Conservation (phyloP, 129 eudicot genomes). For the Chrysanthemum lavandulifolium region DNA sequence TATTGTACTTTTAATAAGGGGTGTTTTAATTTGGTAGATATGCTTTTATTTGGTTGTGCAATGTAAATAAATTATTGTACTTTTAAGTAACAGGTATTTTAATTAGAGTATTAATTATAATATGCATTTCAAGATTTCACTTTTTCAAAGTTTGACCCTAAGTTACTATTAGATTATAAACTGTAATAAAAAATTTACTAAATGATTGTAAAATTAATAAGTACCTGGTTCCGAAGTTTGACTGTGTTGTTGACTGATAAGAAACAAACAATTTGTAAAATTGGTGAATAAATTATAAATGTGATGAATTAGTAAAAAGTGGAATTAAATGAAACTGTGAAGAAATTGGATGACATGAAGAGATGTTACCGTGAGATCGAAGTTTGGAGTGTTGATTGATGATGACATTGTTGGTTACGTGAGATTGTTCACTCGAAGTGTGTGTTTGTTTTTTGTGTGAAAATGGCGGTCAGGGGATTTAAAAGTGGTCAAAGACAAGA, state of each 20-base stretch:
- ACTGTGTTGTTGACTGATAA: constrained; percentile 1
- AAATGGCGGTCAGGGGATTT: neutral
- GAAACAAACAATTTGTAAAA: neutral
- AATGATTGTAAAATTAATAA: no score
- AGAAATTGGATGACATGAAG: neutral
- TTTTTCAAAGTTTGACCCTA: no score
- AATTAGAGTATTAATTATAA: no score
- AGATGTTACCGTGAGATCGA: constrained; percentile 2
- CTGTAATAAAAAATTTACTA: no score
- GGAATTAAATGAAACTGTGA: neutral
- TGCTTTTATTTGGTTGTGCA: no score
- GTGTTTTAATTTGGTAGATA: no score
- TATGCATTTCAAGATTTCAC: no score
- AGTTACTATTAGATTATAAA: no score
- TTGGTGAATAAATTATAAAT: neutral
- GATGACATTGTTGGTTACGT: neutral
- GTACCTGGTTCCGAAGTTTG: constrained; percentile 3
- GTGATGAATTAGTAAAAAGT: neutral
- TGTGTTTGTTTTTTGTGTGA: neutral
- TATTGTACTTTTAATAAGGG: no score
- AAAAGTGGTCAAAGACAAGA: neutral
- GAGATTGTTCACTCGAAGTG: neutral
- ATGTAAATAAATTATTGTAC: no score
- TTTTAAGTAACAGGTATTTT: no score
- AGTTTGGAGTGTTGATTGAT: neutral